Percentiles rank a stretch among this genome's conserved stretches.
These are phyloP conservation scores for Mallotus japonicus DNA, from an alignment of 441 rosid genomes.

Conservation along the genomic window DNA sequence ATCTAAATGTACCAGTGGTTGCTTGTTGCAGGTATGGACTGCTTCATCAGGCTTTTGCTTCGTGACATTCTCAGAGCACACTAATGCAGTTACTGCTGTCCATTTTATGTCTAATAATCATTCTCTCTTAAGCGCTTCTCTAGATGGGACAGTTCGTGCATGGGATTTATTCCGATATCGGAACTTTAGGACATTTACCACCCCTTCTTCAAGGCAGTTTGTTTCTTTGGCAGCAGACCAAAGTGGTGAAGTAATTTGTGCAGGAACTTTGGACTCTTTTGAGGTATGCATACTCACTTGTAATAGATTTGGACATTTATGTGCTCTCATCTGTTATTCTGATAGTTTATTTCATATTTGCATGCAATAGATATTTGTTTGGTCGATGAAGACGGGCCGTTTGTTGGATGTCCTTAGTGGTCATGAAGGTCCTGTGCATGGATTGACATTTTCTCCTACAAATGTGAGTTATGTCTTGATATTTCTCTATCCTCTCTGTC, in stretches of 20 bases:
- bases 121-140: slow-evolving; percentile 86
- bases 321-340: slow-evolving; percentile 20
- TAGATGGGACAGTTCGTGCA: slow-evolving; percentile 98
- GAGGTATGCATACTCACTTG: slow-evolving; percentile 51
- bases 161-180: slow-evolving; percentile 95
- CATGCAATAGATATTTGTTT: slow-evolving; percentile 72
- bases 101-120: slow-evolving; percentile 94
- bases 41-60: slow-evolving; percentile 92
- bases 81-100: slow-evolving; percentile 91
- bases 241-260: slow-evolving; percentile 95
- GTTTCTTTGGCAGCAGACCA: slow-evolving; percentile 93
- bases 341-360: slow-evolving; percentile 9
- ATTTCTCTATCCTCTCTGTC: too few relatives aligned
- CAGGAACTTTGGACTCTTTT: slow-evolving; percentile 93
- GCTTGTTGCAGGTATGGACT: slow-evolving; percentile 81
- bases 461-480: slow-evolving; percentile 46
- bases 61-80: slow-evolving; percentile 93
- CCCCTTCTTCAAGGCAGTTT: slow-evolving; percentile 93
- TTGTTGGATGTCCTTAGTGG: slow-evolving; percentile 88
- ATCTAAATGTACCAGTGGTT: slow-evolving; percentile 18
- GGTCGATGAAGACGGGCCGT: slow-evolving; percentile 98
- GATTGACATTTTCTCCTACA: slow-evolving; percentile 82
- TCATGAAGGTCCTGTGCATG: slow-evolving; percentile 99
- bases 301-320: slow-evolving; percentile 12
- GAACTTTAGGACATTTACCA: slow-evolving; percentile 90